Conservation (phyloP, 2,329 filamentous ascomycete genomes). For the Ophiostoma himal-ulmi region DNA sequence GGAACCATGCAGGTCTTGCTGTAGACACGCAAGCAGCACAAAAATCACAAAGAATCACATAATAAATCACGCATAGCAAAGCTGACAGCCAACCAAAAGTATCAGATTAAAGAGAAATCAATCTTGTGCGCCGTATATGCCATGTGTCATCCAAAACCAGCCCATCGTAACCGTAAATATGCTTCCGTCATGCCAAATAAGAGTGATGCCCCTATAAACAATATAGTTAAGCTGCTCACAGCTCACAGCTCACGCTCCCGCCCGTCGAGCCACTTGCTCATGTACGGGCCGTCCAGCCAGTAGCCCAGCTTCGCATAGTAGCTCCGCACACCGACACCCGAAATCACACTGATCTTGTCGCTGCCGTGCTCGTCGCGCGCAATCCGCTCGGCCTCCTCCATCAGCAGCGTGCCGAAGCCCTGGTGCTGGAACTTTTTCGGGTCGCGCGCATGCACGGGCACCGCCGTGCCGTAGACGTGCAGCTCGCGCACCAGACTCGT, state of each 20-base stretch:
- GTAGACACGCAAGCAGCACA: no score
- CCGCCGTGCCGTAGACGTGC: constrained; percentile 93
- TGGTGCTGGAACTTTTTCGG: constrained; percentile 98
- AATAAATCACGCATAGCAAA: no score
- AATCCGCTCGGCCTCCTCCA: constrained; percentile 97
- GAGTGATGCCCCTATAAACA: not conserved
- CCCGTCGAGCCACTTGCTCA: constrained; percentile 59
- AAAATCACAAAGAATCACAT: no score
- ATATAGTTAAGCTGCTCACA: not conserved
- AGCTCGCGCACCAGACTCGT: constrained; percentile 90
- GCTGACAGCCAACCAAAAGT: no score
- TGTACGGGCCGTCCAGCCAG: constrained; percentile 86
- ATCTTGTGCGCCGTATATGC: constrained; percentile 3
- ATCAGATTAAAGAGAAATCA: not conserved
- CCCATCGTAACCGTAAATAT: not conserved
- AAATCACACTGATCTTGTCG: constrained; percentile 91
- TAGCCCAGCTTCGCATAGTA: constrained; percentile 95
- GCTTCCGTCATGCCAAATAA: not conserved
- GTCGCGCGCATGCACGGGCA: constrained; percentile 93
- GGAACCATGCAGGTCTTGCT: no score
- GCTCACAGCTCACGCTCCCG: constrained; percentile 24
- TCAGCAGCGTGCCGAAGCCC: constrained; percentile 88
- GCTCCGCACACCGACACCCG: constrained; percentile 90
- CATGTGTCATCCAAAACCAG: not conserved
- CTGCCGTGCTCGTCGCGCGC: constrained; percentile 91